Evolutionary conservation across 1,139 yeast genomes (phyloP), one percentile per base, ranked within the genome.

Genomic region (Wickerhamomyces sp.): DNA sequence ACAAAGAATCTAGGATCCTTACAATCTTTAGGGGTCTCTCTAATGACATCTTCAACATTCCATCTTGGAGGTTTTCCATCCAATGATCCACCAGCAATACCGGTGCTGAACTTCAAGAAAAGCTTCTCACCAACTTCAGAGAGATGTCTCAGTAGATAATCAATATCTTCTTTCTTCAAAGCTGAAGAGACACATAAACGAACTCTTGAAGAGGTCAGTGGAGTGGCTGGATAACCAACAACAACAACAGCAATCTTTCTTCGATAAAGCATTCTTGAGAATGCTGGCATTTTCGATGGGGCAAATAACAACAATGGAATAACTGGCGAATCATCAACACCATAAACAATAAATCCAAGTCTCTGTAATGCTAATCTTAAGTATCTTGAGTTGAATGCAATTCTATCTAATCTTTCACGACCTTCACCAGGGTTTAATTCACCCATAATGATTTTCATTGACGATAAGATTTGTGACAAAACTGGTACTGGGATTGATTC

Each of bases 221-320:
- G 96, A 1, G 99, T 91, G 1, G 99, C 99, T 10, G 99, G 99
- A 63, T 93, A 93, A 30, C 98, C 96, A 41, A 91, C 98, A 57
- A 93, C 84, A 39, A 94, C 99, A 44, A 93, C 93, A 7, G 99
- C 99, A 51, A 93, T 83, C 46, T 86, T 86, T 66, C 79, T 72
- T 47, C 78, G 81, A 56, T 86, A 78, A 75, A 93, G 76, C 76
- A 79, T 76, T 64, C 96, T 79, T 37, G 96, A 85, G 51, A 90
- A 78, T 0, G 94, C 91, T 14, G 96, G 94, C 96, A 93, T 89
- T 65, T 90, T 91, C 32, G 94, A 82, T 33, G 99, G 99, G 46
- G 89, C 81, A 62, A 84, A 93, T 51, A 91, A 69, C 64, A 94
- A 73, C 51, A 93, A 67, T 33, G 99, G 99, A 46, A 93, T 82